Percentiles rank a stretch among this genome's conserved stretches.
phyloP scores from a whole-genome alignment of 2,329 filamentous ascomycete genomes.

The Calycina marina region DNA sequence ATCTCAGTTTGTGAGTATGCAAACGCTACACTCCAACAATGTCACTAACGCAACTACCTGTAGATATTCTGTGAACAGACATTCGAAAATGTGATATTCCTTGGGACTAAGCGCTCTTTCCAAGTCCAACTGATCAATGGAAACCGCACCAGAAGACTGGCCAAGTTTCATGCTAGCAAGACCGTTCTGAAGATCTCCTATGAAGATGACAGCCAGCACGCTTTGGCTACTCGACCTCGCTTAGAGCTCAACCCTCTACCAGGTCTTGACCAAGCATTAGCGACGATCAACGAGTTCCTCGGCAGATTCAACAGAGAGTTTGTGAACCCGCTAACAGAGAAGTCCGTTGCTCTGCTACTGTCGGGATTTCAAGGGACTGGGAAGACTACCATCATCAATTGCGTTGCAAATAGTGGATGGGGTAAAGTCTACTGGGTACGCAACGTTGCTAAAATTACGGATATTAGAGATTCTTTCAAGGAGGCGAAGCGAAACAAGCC shows the following conservation, averaged over 20 bases:
- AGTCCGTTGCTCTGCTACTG: constrained; percentile 23
- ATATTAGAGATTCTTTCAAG: constrained; percentile 54
- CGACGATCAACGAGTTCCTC: constrained; percentile 53
- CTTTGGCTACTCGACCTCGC: not conserved
- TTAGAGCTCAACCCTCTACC: constrained; percentile 38
- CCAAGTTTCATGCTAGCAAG: constrained; percentile 12
- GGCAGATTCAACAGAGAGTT: constrained; percentile 34
- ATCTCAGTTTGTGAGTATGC: not conserved
- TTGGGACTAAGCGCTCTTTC: constrained; percentile 46
- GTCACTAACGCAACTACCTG: constrained; percentile 28
- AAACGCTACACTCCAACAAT: not conserved
- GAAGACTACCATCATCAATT: constrained; percentile 60
- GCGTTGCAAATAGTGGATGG: constrained; percentile 56
- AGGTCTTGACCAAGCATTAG: constrained; percentile 50
- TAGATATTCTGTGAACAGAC: constrained; percentile 55
- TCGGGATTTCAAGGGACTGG: constrained; percentile 76
- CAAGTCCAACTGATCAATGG: constrained; percentile 38
- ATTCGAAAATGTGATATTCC: constrained; percentile 41
- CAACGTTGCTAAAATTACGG: constrained; percentile 37
- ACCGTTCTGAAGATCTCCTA: constrained; percentile 16
- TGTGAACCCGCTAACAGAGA: not conserved
- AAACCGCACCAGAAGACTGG: constrained; percentile 27
- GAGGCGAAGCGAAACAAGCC: constrained; percentile 55
- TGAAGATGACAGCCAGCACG: constrained; percentile 4
- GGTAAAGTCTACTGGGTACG: constrained; percentile 49